These are phyloP conservation scores for Pseudonectria foliicola DNA, from an alignment of 2,329 filamentous ascomycete genomes.

Conservation along the genomic window DNA sequence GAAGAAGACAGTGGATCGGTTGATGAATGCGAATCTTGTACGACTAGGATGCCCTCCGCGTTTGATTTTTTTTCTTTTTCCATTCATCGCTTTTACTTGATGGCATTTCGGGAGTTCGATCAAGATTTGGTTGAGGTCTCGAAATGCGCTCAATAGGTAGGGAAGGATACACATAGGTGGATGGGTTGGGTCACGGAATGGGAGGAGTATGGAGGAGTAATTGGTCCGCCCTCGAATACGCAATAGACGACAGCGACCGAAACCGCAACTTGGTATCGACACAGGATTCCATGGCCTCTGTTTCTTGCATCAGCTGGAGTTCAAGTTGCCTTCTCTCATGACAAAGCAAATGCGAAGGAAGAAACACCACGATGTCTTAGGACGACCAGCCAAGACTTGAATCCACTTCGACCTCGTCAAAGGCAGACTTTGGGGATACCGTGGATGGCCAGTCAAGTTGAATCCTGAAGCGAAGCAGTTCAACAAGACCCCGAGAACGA, in stretches of 20 bases:
- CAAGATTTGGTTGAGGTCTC: slow-evolving; percentile 5
- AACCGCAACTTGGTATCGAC: slow-evolving; percentile 8
- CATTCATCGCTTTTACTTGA: slow-evolving; percentile 11
- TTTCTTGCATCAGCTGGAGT: slow-evolving; percentile 21
- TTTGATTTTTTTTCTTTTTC: slow-evolving; percentile 15
- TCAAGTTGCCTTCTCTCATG: slow-evolving; percentile 20
- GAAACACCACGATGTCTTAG: slow-evolving; percentile 15
- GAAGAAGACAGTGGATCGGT: slow-evolving; percentile 11
- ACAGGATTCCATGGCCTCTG: slow-evolving; percentile 10
- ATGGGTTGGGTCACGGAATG: background rate
- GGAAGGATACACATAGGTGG: background rate
- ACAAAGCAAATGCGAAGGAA: slow-evolving; percentile 10
- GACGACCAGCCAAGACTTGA: slow-evolving; percentile 23
- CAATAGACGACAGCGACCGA: slow-evolving; percentile 14
- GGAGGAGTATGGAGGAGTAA: slow-evolving; percentile 15
- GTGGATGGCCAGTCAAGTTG: slow-evolving; percentile 11
- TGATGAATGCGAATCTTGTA: slow-evolving; percentile 23
- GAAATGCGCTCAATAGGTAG: background rate
- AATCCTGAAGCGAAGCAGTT: slow-evolving; percentile 18
- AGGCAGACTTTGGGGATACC: slow-evolving; percentile 20
- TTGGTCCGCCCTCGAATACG: slow-evolving; percentile 18
- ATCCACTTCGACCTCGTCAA: slow-evolving; percentile 25
- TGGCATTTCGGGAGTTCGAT: slow-evolving; percentile 7
- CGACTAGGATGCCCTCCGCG: slow-evolving; percentile 22
- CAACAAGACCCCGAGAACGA: slow-evolving; percentile 17